Base-by-base conservation (phyloP, 163 green algal genomes). In the Scenedesmus sp. region DNA sequence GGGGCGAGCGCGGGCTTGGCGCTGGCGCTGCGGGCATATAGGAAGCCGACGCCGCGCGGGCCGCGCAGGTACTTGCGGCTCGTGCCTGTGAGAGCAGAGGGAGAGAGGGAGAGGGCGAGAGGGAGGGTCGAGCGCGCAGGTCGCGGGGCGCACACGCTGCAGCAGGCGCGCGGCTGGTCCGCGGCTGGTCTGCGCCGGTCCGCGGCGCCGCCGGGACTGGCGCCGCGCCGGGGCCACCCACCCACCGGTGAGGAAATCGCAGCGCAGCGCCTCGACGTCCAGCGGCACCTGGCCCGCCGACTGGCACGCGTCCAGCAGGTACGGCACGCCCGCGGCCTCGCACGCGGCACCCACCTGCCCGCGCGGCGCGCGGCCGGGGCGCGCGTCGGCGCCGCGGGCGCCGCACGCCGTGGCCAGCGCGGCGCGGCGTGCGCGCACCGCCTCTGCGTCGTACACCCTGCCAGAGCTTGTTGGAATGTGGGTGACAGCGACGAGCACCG, bases 231-330 rank as follows among this genome's bases (percentile, higher is more conserved):
- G 7, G 10, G 39, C 39, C 39, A 10, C 39, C 34, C 1, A 4
- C 7, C 0, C n/a, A 78, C 60, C 88, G 4, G 83, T 90, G 14
- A 93, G 63, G 58, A 91, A 94, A 78, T 92, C 77, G 72, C 91
- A 95, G 2, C 77, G 69, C 3, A 95, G 80, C 0, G 47, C 13
- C 45, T 82, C 44, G 4, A 94, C 90, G 67, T 95, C 91, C 31
- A 94, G 45, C 2, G 86, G 85, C 67, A 95, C 58, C 77, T 95
- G 91, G 0, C 91, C 91, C 20, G 89, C 80, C 22, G 77, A 88
- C 53, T 95, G 91, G 70, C 89, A 94, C 22, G 91, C 91, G 67
- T 95, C 91, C 66, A 95, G 81, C 58, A 95, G 78, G 75, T 82
- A 95, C 0, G 83, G 82, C 17, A 94, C 79, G 29, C 85, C 84